Evolutionary conservation across 495 filamentous ascomycete genomes (phyloP).

Genomic region (Platismatia glauca): DNA sequence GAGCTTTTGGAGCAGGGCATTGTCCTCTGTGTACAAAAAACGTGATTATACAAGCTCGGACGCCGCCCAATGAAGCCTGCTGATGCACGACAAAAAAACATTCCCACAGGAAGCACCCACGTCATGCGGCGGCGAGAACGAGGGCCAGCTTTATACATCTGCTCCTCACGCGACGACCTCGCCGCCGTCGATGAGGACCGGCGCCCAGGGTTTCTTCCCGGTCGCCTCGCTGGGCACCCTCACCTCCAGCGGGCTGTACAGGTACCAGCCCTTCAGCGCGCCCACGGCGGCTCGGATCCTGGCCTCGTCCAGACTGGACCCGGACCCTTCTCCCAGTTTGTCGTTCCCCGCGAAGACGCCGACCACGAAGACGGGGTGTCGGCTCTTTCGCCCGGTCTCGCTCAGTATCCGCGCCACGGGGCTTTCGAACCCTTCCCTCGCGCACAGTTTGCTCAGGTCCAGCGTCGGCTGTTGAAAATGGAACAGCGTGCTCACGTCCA

Average conservation of each 20-base stretch:
- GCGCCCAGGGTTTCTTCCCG: conserved; percentile 59
- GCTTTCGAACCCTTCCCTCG: conserved; percentile 75
- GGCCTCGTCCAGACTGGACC: conserved; percentile 64
- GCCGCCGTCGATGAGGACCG: conserved; percentile 79
- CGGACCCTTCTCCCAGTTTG: conserved; percentile 79
- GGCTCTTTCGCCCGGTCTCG: conserved; percentile 76
- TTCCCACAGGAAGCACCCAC: not conserved
- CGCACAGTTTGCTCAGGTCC: conserved; percentile 72
- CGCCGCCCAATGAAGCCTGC: conserved; percentile 13
- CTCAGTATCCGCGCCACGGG: conserved; percentile 78
- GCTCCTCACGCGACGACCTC: conserved; percentile 65
- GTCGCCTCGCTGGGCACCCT: conserved; percentile 71
- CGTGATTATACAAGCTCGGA: conserved; percentile 2
- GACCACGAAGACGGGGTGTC: conserved; percentile 86
- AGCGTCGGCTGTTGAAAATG: conserved; percentile 71
- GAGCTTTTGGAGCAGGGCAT: conserved; percentile 6
- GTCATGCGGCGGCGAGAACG: not conserved
- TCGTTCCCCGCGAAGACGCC: conserved; percentile 84
- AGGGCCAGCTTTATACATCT: not conserved
- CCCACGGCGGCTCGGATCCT: conserved; percentile 69
- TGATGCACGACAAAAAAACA: conserved; percentile 8
- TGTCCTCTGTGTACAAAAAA: conserved; percentile 6
- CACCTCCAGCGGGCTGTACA: conserved; percentile 71
- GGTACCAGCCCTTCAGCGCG: conserved; percentile 87
- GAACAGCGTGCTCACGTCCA: conserved; percentile 70